Evolutionary conservation across 1,284 basidiomycete genomes (phyloP), one percentile per base, ranked within the genome.

Genomic region (Melampsora larici-populina): DNA sequence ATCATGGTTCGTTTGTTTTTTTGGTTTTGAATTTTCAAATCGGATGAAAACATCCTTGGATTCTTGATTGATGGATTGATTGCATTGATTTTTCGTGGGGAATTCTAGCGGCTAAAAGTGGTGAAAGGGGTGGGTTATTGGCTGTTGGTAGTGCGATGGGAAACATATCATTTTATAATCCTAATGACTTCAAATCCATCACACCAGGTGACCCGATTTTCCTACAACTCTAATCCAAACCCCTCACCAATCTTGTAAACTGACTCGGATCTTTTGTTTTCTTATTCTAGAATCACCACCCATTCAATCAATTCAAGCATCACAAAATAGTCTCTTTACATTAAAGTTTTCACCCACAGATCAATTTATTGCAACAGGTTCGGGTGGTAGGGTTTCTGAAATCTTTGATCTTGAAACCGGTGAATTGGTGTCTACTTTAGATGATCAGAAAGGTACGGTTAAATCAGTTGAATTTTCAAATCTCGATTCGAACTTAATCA

Each of bases 401-500:
- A 49, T 76, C n/a, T 76, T 68, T 62, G 65, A 76, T 58, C 65
- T 76, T 18, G 65, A 76, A 43, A 76, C 65, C 2, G 65, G 49
- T 15, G 58, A 58, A 40, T 31, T 67, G 3, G 29, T 76, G 26
- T 43, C 64, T 21, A 66, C 49, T 33, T 62, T 76, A 46, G 36
- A 68, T 2, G 73, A 62, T 26, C 73, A 76, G 21, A 33, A 11
- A 7, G 73, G 48, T n/a, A 76, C 73, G 4, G 64, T 76, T 13
- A 76, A 68, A 36, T 68, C 65, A n/a, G 64, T 76, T 18, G 65
- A 76, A 17, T 76, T 76, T 26, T 76, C 64, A 11, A n/a, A 64
- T 8, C 24, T 29, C 17, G 66, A 76, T 76, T 49, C 68, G 31
- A 26, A 68, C 15, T 66, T 76, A 3, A 24, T 76, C 33, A 51